phyloP scores from a whole-genome alignment of 345 rosid genomes.

The Lumnitzera littorea region DNA sequence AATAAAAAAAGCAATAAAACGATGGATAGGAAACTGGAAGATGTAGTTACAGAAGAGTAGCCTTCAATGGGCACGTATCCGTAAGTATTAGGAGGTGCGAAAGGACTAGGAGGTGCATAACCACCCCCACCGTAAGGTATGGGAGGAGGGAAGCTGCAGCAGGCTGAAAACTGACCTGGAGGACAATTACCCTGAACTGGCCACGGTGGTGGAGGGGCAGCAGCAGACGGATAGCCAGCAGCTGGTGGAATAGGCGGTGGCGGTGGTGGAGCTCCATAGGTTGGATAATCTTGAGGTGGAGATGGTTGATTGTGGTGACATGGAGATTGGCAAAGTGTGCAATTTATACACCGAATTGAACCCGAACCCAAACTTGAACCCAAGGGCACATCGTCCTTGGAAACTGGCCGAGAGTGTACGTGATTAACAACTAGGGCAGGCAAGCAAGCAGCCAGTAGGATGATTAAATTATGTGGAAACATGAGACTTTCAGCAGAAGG shows the following conservation, averaged over 20 bases:
- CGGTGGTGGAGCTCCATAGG: not conserved
- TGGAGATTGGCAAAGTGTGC: conserved; percentile 3
- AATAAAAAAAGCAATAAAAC: not conserved
- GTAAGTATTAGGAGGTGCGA: conserved; percentile 5
- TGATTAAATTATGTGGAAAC: too few relatives aligned
- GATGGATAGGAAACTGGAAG: not conserved
- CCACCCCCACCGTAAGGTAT: not conserved
- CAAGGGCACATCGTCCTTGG: not conserved
- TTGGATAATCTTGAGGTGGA: conserved; percentile 4
- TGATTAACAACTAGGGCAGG: too few relatives aligned
- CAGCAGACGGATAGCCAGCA: not conserved
- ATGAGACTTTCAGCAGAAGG: too few relatives aligned
- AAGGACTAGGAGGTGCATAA: conserved; percentile 1
- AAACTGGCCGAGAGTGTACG: too few relatives aligned
- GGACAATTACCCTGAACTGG: conserved; percentile 11
- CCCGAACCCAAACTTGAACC: not conserved
- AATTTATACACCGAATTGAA: not conserved
- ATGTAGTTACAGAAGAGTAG: not conserved
- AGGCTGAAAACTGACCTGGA: conserved; percentile 8
- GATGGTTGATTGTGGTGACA: conserved; percentile 4
- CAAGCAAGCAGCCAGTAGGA: too few relatives aligned
- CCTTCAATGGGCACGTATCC: conserved; percentile 6
- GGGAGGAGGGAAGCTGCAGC: conserved; percentile 5
- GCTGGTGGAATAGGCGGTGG: conserved; percentile 1
- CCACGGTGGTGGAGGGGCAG: not conserved